A percentile compares a stretch with the other conserved stretches of the same genome.
Evolutionary conservation across 495 filamentous ascomycete species (phyloP).

Genomic region (Zalerion maritima): DNA sequence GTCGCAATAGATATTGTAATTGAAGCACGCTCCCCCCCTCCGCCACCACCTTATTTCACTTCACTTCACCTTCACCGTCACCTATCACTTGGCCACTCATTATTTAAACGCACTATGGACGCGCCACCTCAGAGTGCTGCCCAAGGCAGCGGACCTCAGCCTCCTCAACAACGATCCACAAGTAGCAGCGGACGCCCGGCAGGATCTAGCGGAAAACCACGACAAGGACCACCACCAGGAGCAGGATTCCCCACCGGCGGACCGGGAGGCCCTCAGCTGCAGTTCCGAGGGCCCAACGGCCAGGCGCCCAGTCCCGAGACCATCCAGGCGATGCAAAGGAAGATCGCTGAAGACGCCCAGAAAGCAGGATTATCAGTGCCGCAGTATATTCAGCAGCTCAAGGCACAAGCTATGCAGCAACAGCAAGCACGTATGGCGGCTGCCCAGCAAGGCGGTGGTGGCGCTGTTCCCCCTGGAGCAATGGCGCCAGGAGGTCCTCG

Average conservation of each 20-base stretch:
- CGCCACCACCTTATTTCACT: no score
- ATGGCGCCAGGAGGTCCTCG: conserved; percentile 19
- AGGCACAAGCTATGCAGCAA: conserved; percentile 48
- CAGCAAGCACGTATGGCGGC: conserved; percentile 28
- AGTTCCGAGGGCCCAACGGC: conserved; percentile 25
- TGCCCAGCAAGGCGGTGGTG: conserved; percentile 31
- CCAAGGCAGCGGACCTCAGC: no score
- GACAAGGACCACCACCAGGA: conserved; percentile 1
- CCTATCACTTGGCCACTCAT: no score
- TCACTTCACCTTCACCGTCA: no score
- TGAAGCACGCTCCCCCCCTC: no score
- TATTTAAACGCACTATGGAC: no score
- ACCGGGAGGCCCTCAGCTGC: no score
- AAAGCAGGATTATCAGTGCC: conserved; percentile 62
- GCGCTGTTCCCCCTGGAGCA: conserved; percentile 20
- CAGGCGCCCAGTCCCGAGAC: conserved; percentile 74
- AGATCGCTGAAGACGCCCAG: conserved; percentile 61
- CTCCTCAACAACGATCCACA: conserved; percentile 11
- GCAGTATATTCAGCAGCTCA: conserved; percentile 55
- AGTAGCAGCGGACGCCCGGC: conserved; percentile 3
- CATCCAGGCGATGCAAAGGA: conserved; percentile 68
- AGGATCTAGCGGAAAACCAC: not conserved
- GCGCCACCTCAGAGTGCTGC: no score
- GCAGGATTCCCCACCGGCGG: conserved; percentile 11
- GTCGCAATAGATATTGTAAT: no score